A percentile compares a stretch with the other conserved stretches of the same genome.
These are phyloP conservation scores for Leccinum obscurum DNA, from an alignment of 768 basidiomycete genomes.

Conservation along the genomic window DNA sequence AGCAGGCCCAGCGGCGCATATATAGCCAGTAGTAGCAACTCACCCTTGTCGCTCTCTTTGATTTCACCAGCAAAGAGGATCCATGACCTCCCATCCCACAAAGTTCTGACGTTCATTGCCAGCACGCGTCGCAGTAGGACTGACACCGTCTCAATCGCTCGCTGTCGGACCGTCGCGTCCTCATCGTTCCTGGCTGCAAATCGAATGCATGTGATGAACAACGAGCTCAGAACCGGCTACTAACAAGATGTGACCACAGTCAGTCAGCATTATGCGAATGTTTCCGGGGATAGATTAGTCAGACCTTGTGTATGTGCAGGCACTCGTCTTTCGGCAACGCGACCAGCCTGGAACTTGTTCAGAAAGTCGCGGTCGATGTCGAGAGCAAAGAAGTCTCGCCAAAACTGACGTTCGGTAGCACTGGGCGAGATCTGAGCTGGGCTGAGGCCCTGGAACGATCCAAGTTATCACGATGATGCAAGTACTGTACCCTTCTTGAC, in stretches of 20 bases:
- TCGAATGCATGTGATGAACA: constrained; percentile 49
- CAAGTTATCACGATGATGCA: no score
- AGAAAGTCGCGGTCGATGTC: constrained; percentile 53
- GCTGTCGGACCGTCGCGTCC: constrained; percentile 19
- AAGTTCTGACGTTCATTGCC: constrained; percentile 44
- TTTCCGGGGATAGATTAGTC: neutral
- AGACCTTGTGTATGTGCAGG: constrained; percentile 52
- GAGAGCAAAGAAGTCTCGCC: constrained; percentile 50
- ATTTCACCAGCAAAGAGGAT: constrained; percentile 64
- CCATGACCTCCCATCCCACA: constrained; percentile 72
- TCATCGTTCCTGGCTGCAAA: constrained; percentile 37
- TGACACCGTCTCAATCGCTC: constrained; percentile 54
- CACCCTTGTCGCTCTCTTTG: constrained; percentile 52
- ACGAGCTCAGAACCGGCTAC: constrained; percentile 49
- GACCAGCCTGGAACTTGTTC: constrained; percentile 38
- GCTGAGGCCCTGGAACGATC: constrained; percentile 38
- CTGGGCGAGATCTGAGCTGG: constrained; percentile 46
- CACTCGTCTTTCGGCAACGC: constrained; percentile 50
- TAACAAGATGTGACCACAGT: constrained; percentile 22
- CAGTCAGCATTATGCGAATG: no score
- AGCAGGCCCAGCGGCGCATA: neutral
- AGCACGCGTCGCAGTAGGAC: constrained; percentile 49
- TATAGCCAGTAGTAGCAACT: neutral
- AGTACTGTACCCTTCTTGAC: no score
- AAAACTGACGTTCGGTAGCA: constrained; percentile 48